Conservation (phyloP, 495 filamentous ascomycete species). For the Neurospora tetrasperma region DNA sequence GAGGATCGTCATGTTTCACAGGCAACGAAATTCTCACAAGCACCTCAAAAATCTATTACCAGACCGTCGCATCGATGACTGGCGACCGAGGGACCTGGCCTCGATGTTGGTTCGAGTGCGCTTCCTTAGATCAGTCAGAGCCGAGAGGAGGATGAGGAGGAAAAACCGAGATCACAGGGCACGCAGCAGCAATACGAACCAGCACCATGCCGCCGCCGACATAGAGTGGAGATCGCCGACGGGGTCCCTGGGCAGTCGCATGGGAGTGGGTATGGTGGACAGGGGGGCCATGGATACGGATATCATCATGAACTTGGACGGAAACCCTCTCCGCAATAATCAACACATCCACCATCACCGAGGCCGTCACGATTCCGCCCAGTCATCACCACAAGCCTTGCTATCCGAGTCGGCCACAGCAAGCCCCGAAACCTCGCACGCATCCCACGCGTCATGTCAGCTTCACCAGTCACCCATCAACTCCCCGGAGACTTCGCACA, state of each 20-base stretch:
- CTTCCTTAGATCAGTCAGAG: slow-evolving; percentile 20
- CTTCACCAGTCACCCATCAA: slow-evolving; percentile 7
- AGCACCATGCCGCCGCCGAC: not conserved
- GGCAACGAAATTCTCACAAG: slow-evolving; percentile 28
- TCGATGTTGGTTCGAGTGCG: slow-evolving; percentile 24
- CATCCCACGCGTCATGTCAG: not conserved
- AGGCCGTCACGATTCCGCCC: not conserved
- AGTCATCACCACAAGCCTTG: not conserved
- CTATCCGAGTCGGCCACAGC: not conserved
- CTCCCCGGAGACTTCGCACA: slow-evolving; percentile 9
- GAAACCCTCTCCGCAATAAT: not conserved
- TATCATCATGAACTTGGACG: not conserved
- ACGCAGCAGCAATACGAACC: slow-evolving; percentile 1
- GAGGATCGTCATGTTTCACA: not conserved
- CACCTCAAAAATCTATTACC: slow-evolving; percentile 22
- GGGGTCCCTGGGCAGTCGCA: not conserved
- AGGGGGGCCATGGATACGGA: not conserved
- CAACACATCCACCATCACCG: not conserved
- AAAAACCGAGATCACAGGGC: slow-evolving; percentile 6
- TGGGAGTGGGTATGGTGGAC: not conserved
- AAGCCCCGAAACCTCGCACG: not conserved
- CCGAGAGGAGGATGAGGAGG: slow-evolving; percentile 16
- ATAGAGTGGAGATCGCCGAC: not conserved
- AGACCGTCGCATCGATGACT: slow-evolving; percentile 27
- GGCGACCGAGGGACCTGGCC: slow-evolving; percentile 21